Evolutionary conservation across 345 rosid species (phyloP).

Genomic region (Adansonia digitata): DNA sequence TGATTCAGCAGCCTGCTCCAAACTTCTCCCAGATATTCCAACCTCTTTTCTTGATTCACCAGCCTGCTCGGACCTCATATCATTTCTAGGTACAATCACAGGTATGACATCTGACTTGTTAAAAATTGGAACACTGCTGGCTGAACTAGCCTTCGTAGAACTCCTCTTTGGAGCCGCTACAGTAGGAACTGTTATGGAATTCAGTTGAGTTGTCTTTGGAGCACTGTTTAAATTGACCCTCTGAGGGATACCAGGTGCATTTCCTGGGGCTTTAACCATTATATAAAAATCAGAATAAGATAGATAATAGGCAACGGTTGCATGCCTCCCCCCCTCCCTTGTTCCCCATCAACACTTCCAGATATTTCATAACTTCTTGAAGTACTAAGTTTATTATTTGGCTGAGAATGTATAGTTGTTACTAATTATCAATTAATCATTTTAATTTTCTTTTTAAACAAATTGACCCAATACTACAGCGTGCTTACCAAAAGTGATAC

Average conservation of each 20-base stretch:
- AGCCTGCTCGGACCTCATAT: conserved; percentile 51
- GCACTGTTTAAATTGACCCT: conserved; percentile 45
- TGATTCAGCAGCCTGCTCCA: conserved; percentile 11
- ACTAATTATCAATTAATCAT: background rate
- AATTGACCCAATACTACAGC: background rate
- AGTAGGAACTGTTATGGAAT: conserved; percentile 37
- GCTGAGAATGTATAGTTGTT: background rate
- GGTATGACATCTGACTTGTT: conserved; percentile 68
- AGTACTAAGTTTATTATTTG: background rate
- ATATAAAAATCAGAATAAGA: conserved; percentile 28
- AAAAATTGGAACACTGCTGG: conserved; percentile 39
- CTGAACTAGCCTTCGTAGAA: conserved; percentile 41
- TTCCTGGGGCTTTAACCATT: conserved; percentile 74
- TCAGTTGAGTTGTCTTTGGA: conserved; percentile 37
- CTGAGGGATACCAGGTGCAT: conserved; percentile 76
- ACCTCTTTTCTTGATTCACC: conserved; percentile 72
- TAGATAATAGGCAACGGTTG: background rate
- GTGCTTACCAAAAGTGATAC: background rate
- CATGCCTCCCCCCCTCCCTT: background rate
- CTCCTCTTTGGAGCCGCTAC: conserved; percentile 52
- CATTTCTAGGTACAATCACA: conserved; percentile 81
- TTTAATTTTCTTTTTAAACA: background rate
- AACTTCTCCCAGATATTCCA: conserved; percentile 6
- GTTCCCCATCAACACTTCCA: background rate
- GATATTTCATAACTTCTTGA: background rate